Percentiles rank a stretch among this genome's conserved stretches.
These are phyloP conservation scores for Chaetoscypha palmicola DNA, from an alignment of 2,329 filamentous ascomycete genomes.

Conservation along the genomic window DNA sequence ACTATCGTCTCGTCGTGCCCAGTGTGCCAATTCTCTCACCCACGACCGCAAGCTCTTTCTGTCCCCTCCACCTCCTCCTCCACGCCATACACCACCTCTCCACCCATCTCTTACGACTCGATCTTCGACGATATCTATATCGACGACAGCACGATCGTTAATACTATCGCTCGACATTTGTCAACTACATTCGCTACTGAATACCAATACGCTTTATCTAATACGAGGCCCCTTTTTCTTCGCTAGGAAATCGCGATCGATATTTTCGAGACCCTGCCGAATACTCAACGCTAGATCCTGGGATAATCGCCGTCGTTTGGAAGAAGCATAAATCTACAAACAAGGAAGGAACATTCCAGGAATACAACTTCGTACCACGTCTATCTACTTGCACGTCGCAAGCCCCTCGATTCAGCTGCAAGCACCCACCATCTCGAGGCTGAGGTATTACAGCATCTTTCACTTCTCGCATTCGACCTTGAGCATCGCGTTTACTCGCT, in stretches of 20 bases:
- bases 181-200: slow-evolving; percentile 12
- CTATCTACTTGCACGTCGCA: background rate
- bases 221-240: slow-evolving; percentile 1
- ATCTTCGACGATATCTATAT: background rate
- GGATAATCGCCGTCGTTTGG: background rate
- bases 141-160: slow-evolving; percentile 1
- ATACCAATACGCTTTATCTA: background rate
- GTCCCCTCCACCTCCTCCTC: background rate
- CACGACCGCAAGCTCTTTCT: background rate
- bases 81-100: background rate
- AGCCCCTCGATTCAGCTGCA: background rate
- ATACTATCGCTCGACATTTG: slow-evolving; percentile 8
- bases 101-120: background rate
- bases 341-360: slow-evolving; percentile 1
- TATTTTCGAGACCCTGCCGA: background rate
- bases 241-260: background rate
- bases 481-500: slow-evolving; percentile 7
- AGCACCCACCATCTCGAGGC: slow-evolving; percentile 7
- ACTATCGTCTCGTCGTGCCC: background rate
- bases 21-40: background rate
- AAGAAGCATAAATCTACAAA: slow-evolving; percentile 3
- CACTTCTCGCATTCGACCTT: too few species aligned
- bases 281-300: background rate
- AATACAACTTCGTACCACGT: background rate
- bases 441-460: too few species aligned